These are phyloP conservation scores for Boletus edulis DNA, from an alignment of 768 basidiomycete species.

Conservation along the genomic window DNA sequence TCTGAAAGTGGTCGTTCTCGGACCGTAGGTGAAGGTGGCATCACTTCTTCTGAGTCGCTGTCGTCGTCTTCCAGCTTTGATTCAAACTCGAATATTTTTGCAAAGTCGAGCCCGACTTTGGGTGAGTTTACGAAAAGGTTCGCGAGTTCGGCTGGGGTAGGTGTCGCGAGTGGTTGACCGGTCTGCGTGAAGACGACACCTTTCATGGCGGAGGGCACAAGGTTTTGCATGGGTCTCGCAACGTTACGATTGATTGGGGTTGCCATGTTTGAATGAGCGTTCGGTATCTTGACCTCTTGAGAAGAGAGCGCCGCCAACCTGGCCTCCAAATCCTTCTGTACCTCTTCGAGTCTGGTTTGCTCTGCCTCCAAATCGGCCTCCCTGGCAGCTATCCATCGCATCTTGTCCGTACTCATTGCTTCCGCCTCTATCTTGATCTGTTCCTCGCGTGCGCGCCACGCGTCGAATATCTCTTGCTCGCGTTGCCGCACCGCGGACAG, in stretches of 20 bases:
- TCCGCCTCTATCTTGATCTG: conserved; percentile 51
- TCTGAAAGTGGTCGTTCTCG: conserved; percentile 38
- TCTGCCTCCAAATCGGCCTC: conserved; percentile 56
- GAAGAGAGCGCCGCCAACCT: conserved; percentile 46
- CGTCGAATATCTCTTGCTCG: conserved; percentile 61
- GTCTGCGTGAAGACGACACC: conserved; percentile 79
- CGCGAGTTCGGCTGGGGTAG: conserved; percentile 61
- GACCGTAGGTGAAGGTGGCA: conserved; percentile 49
- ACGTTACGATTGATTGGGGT: conserved; percentile 51
- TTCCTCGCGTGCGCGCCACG: conserved; percentile 54
- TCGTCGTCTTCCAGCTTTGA: conserved; percentile 28
- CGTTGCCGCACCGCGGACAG: conserved; percentile 62
- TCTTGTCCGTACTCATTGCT: conserved; percentile 35
- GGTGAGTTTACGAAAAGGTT: conserved; percentile 70
- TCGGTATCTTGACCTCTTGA: conserved; percentile 18
- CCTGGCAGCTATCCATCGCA: conserved; percentile 47
- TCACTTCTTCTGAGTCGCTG: conserved; percentile 27
- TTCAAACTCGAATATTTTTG: conserved; percentile 72
- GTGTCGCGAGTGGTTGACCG: conserved; percentile 71
- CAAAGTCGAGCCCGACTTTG: conserved; percentile 69
- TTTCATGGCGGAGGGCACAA: conserved; percentile 58
- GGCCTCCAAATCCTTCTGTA: conserved; percentile 49
- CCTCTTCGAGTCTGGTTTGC: conserved; percentile 45
- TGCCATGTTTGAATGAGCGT: conserved; percentile 31
- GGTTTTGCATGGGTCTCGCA: conserved; percentile 26